phyloP scores from a whole-genome alignment of 768 basidiomycete species.

The Podaxis carcinomalis region DNA sequence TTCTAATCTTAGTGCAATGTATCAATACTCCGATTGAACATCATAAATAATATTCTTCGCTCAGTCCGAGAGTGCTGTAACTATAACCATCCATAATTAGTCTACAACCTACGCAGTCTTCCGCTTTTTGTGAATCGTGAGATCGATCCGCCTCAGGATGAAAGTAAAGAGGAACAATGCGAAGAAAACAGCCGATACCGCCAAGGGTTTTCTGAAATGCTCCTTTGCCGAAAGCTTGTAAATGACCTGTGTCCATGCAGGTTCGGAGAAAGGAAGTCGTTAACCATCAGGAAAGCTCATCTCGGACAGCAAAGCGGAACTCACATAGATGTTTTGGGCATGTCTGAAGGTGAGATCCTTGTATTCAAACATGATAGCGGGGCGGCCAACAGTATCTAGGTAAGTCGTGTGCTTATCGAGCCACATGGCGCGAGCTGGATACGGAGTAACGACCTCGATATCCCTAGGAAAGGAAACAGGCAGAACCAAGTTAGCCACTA shows the following conservation, averaged over 20 bases:
- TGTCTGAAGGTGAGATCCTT: constrained; percentile 76
- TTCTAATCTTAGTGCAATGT: constrained; percentile 5
- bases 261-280: not conserved
- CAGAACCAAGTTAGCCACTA: constrained; percentile 3
- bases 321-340: constrained; percentile 74
- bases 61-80: constrained; percentile 13
- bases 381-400: constrained; percentile 89
- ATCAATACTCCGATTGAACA: constrained; percentile 3
- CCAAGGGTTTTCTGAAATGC: constrained; percentile 84
- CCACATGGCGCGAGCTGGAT: constrained; percentile 60
- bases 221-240: constrained; percentile 80
- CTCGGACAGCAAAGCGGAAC: constrained; percentile 25
- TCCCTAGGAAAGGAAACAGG: constrained; percentile 45
- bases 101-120: constrained; percentile 28
- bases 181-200: constrained; percentile 69
- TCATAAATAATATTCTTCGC: constrained; percentile 9
- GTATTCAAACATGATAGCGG: constrained; percentile 71
- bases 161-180: constrained; percentile 54
- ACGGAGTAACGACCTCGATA: constrained; percentile 72
- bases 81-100: constrained; percentile 12
- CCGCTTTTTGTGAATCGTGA: constrained; percentile 42
- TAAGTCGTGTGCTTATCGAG: constrained; percentile 78
- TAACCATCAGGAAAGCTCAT: constrained; percentile 1
- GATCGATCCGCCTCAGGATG: constrained; percentile 40
- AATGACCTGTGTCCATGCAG: constrained; percentile 53